A percentile compares a stretch with the other conserved stretches of the same genome.
Evolutionary conservation across 805 yeast species (phyloP).

Genomic region (Hemisphaericaspora nanyangensis): DNA sequence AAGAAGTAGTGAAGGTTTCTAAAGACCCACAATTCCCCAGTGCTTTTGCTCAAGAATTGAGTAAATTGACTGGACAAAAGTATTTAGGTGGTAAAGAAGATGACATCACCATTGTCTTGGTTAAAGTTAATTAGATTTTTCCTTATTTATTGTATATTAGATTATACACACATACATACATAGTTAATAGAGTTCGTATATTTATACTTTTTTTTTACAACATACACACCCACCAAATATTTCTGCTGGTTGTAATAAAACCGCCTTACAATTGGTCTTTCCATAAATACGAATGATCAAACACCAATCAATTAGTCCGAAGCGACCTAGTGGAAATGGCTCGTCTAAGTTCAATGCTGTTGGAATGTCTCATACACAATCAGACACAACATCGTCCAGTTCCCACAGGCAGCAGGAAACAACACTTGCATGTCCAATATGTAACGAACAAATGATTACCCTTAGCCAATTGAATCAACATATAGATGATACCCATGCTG

Average conservation of each 20-base stretch:
- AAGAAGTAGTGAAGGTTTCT: slow-evolving; percentile 64
- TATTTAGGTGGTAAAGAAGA: slow-evolving; percentile 94
- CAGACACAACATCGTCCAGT: not conserved
- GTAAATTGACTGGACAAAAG: slow-evolving; percentile 59
- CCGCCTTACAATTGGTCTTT: too few species aligned
- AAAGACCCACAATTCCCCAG: slow-evolving; percentile 72
- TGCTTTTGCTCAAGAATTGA: slow-evolving; percentile 79
- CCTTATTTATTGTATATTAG: not conserved
- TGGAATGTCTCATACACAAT: slow-evolving; percentile 3
- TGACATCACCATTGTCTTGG: slow-evolving; percentile 81
- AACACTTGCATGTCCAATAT: slow-evolving; percentile 58
- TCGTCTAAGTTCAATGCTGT: too few species aligned
- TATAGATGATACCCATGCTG: slow-evolving; percentile 62
- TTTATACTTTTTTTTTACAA: too few species aligned
- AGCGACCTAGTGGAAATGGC: too few species aligned
- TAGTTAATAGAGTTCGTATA: too few species aligned
- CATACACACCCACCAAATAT: slow-evolving; percentile 2
- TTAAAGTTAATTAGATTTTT: slow-evolving; percentile 44
- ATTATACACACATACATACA: not conserved
- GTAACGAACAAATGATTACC: slow-evolving; percentile 54
- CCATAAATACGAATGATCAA: too few species aligned
- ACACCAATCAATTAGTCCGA: too few species aligned
- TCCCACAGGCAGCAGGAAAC: not conserved
- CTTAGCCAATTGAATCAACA: slow-evolving; percentile 60
- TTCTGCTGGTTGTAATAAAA: not conserved